A percentile compares a stretch with the other conserved stretches of the same genome.
These are phyloP conservation scores for Psophocarpus tetragonolobus DNA, from an alignment of 306 rosid species.

Conservation along the genomic window DNA sequence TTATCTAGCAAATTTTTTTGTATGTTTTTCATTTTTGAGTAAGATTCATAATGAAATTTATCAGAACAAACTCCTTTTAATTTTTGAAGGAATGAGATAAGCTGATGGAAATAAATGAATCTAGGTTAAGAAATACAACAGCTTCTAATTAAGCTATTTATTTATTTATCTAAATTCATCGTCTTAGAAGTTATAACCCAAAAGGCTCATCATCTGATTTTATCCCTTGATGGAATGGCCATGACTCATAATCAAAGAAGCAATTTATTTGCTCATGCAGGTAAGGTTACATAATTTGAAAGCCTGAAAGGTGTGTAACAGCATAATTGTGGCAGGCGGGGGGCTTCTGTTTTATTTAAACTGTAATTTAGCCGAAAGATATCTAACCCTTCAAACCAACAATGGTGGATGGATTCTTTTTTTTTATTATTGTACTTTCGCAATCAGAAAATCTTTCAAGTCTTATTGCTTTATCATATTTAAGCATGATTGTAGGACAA, in stretches of 20 bases:
- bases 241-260: not conserved
- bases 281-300: not conserved
- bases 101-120: too few relatives aligned
- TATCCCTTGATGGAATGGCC: not conserved
- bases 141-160: not conserved
- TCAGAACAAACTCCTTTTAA: not conserved
- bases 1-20: not conserved
- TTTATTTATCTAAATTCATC: not conserved
- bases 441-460: not conserved
- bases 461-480: not conserved
- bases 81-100: too few relatives aligned
- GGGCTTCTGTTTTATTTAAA: conserved; percentile 3
- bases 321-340: too few relatives aligned
- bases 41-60: not conserved
- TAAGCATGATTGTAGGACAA: not conserved
- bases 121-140: too few relatives aligned
- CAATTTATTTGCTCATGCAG: not conserved
- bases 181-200: not conserved
- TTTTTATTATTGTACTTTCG: not conserved
- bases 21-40: not conserved
- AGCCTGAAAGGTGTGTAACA: too few relatives aligned
- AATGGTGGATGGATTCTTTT: not conserved
- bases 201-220: not conserved
- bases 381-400: not conserved
- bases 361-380: not conserved